Percentiles rank a stretch among this genome's conserved stretches.
Evolutionary conservation across 1,284 basidiomycete species (phyloP).

Genomic region (Termitomyces sp.): DNA sequence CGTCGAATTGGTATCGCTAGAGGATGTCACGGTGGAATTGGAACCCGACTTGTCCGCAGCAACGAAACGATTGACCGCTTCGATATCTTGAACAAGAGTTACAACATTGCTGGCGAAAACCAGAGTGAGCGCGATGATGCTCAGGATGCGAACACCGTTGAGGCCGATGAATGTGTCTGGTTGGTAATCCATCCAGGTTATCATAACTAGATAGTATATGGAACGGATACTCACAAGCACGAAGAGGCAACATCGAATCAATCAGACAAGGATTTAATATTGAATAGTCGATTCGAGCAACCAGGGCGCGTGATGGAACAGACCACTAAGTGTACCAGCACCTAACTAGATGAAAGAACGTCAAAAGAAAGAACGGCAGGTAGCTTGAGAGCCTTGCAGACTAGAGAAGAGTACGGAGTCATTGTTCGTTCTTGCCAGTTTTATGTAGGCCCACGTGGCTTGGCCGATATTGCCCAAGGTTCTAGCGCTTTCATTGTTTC

Average conservation of each 20-base stretch:
- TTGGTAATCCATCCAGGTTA: not conserved
- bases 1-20: slow-evolving; percentile 21
- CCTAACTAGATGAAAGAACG: slow-evolving; percentile 17
- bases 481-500: slow-evolving; percentile 13
- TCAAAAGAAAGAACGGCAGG: slow-evolving; percentile 13
- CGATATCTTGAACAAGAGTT: slow-evolving; percentile 74
- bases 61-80: slow-evolving; percentile 67
- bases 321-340: slow-evolving; percentile 21
- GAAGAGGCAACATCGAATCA: slow-evolving; percentile 23
- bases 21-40: slow-evolving; percentile 4
- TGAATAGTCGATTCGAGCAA: slow-evolving; percentile 12
- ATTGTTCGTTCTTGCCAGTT: not conserved
- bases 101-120: slow-evolving; percentile 81
- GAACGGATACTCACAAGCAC: slow-evolving; percentile 22
- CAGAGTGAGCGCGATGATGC: slow-evolving; percentile 73
- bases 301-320: slow-evolving; percentile 14
- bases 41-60: slow-evolving; percentile 31
- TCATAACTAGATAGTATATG: not conserved
- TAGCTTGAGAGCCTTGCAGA: slow-evolving; percentile 5
- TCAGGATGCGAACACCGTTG: slow-evolving; percentile 72
- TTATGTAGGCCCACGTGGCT: slow-evolving; percentile 10
- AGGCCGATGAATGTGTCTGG: slow-evolving; percentile 74
- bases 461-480: not conserved
- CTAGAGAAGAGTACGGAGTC: not conserved
- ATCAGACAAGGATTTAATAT: not conserved